phyloP scores from a whole-genome alignment of 352 stramenopile genomes.

The Paralagenidium karlingii region DNA sequence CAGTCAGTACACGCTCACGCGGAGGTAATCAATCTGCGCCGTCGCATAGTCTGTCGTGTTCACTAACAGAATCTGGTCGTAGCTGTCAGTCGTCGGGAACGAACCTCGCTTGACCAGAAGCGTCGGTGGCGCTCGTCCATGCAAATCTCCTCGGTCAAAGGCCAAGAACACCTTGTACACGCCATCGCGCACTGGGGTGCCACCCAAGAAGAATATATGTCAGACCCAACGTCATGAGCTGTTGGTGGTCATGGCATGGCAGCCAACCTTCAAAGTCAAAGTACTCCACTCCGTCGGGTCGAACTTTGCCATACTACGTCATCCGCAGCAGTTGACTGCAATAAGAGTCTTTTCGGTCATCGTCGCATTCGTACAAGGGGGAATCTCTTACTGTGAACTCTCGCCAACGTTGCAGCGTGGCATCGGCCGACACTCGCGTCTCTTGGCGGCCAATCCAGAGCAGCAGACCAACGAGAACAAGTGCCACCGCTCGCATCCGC shows the following conservation, averaged over 20 bases:
- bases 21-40: constrained; percentile 9
- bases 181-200: constrained; percentile 2
- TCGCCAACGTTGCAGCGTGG: too few species aligned
- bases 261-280: constrained; percentile 15
- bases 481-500: too few species aligned
- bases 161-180: constrained; percentile 7
- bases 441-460: too few species aligned
- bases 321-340: too few species aligned
- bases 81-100: constrained; percentile 9
- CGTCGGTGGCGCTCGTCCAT: constrained; percentile 3
- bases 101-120: constrained; percentile 15
- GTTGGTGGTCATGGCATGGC: neutral
- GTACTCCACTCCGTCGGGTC: constrained; percentile 14
- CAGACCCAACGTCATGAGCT: neutral
- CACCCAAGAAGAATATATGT: neutral
- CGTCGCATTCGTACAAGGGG: too few species aligned
- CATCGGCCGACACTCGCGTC: too few species aligned
- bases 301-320: constrained; percentile 13
- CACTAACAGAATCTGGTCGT: constrained; percentile 9
- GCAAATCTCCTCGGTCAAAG: constrained; percentile 7
- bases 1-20: constrained; percentile 1
- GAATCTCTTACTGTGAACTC: too few species aligned
- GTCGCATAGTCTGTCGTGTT: constrained; percentile 7
- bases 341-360: too few species aligned
- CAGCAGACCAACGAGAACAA: too few species aligned